Conservation (phyloP, 345 rosid genomes). For the Citrus trifoliata region DNA sequence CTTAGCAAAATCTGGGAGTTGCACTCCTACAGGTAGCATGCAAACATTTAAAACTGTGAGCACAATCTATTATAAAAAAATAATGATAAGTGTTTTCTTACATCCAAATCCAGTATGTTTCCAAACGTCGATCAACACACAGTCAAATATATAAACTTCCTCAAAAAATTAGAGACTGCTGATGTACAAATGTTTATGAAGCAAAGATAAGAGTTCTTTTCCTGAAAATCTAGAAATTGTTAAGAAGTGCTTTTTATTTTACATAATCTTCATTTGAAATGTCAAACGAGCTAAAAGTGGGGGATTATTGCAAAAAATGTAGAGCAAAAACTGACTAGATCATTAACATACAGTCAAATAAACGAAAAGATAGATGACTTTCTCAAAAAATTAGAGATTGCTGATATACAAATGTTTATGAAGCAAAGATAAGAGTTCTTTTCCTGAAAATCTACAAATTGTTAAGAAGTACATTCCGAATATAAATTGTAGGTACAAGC, state of each 20-base stretch:
- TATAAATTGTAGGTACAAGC: neutral
- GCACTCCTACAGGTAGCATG: constrained; percentile 45
- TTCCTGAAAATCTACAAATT: neutral
- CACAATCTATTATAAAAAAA: neutral
- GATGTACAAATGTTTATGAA: neutral
- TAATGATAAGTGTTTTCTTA: neutral
- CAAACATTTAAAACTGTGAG: constrained; percentile 1
- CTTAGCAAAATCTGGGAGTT: constrained; percentile 45
- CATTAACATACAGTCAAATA: neutral
- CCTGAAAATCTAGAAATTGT: neutral
- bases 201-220: neutral
- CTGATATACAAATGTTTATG: neutral
- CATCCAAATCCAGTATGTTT: neutral
- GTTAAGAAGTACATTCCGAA: neutral
- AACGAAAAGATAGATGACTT: neutral
- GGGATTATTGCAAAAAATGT: neutral
- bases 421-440: neutral
- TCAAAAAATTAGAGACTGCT: neutral
- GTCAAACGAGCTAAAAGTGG: neutral
- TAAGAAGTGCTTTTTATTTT: neutral
- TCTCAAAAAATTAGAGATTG: neutral
- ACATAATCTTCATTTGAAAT: too few relatives aligned
- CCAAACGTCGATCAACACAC: neutral
- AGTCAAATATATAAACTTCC: neutral
- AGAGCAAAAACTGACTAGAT: neutral